Base-by-base conservation (phyloP, 202 grass and related monocot species). In the Cymbopogon flexuosus region DNA sequence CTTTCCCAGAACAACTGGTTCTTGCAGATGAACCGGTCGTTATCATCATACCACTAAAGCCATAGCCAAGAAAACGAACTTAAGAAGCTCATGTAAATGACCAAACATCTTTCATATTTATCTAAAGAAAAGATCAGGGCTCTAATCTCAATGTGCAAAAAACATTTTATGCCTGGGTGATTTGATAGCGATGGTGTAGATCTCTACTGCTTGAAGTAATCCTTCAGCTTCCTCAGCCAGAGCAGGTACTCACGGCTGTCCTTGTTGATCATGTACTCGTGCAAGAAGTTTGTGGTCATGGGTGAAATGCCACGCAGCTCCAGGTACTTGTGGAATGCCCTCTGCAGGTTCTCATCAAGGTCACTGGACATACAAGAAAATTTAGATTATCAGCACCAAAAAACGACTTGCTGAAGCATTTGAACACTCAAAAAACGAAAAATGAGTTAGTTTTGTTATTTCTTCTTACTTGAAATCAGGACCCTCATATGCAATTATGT, bases 181-280 rank as follows among this genome's bases (percentile, higher is more conserved):
- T 49, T 27, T 49, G 22, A 45, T 29, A 12, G 12, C 39, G 2
- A 45, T 49, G 12, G 22, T 3, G 13, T 62, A 13, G 19, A 19
- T 62, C 66, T 52, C 63, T 78, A 97, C 34, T 92, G 87, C 76
- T 85, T 87, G 70, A 99, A 14, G 18, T 85, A 99, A 43, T 84
- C 87, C 88, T 95, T 99, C 82, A 99, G 71, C 78, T 91, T 95
- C 65, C 79, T 87, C 72, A 91, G 79, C 92, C 92, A 98, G 43
- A 91, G 41, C 41, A 98, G 81, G 63, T 91, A 98, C 84, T 98
- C 95, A 8, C 87, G 88, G 83, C 90, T 93, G 70, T 95, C 95
- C 81, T 98, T 95, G 87, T 93, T 98, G 67, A 98, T 94, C 95
- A 98, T 95, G 84, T 91, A 95, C 67, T 90, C 87, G 0, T 99